These are phyloP conservation scores for Mycena chlorophos DNA, from an alignment of 768 basidiomycete genomes.

Conservation along the genomic window DNA sequence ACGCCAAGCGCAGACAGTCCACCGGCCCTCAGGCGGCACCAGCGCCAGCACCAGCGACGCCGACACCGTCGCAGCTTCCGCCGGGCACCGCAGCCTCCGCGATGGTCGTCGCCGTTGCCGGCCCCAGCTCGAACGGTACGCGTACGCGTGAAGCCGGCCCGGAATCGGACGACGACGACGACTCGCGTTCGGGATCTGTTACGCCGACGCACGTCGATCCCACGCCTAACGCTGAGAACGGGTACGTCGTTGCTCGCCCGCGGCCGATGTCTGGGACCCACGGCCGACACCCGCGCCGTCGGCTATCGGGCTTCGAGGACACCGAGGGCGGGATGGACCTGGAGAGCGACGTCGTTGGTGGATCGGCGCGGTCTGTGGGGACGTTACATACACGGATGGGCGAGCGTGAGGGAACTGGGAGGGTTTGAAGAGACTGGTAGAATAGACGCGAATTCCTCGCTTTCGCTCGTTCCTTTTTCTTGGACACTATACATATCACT, in stretches of 20 bases:
- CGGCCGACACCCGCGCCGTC: constrained; percentile 28
- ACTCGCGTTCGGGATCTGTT: background rate
- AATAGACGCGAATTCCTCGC: too few relatives aligned
- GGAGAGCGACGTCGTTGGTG: constrained; percentile 42
- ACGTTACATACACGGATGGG: too few relatives aligned
- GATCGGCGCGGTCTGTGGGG: constrained; percentile 35
- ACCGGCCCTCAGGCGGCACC: background rate
- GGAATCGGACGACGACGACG: background rate
- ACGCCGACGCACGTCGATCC: background rate
- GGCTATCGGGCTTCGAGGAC: constrained; percentile 54
- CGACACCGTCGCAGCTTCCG: too few relatives aligned
- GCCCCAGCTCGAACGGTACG: background rate
- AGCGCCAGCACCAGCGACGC: background rate
- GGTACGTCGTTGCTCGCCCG: background rate
- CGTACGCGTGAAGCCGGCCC: background rate
- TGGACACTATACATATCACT: too few relatives aligned
- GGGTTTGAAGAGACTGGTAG: too few relatives aligned
- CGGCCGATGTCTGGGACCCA: background rate
- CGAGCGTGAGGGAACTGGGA: too few relatives aligned
- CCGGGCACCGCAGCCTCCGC: too few relatives aligned
- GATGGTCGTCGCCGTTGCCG: background rate
- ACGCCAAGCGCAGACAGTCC: background rate
- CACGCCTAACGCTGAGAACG: background rate
- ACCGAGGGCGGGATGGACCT: constrained; percentile 49
- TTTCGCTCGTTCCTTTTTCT: too few relatives aligned